Conservation (phyloP, 164 flowering plant genomes). For the Vitis riparia region DNA sequence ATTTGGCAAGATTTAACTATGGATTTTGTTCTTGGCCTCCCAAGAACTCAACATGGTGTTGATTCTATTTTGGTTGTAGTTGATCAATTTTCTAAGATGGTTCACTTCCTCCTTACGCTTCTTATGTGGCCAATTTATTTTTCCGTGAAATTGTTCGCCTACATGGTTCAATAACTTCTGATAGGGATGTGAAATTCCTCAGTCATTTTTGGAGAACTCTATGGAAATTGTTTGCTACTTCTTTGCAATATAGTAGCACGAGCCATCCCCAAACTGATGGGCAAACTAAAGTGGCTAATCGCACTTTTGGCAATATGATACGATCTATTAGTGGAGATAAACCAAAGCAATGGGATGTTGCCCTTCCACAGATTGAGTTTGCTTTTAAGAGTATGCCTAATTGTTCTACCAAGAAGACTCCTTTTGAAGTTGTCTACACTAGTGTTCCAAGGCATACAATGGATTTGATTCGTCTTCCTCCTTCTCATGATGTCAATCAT, state of each 20-base stretch:
- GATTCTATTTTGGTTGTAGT: slow-evolving; percentile 8
- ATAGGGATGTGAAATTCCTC: no score
- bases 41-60: not conserved
- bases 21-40: slow-evolving; percentile 1
- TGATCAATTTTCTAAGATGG: not conserved
- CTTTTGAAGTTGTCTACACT: not conserved
- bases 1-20: slow-evolving; percentile 3
- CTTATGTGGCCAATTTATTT: not conserved
- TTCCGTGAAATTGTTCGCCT: no score
- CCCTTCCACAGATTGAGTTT: not conserved
- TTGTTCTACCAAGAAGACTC: not conserved
- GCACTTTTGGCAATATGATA: not conserved
- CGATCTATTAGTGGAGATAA: slow-evolving; percentile 7
- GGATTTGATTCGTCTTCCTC: not conserved
- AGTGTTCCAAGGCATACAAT: not conserved
- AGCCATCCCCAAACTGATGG: not conserved
- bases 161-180: no score
- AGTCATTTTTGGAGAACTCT: no score
- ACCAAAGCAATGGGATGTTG: not conserved
- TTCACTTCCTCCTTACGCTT: not conserved
- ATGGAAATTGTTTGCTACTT: not conserved
- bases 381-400: not conserved
- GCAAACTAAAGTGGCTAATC: not conserved
- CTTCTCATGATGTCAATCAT: not conserved
- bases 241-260: not conserved